Conservation (phyloP, 306 rosid genomes). For the Alnus rubra region DNA sequence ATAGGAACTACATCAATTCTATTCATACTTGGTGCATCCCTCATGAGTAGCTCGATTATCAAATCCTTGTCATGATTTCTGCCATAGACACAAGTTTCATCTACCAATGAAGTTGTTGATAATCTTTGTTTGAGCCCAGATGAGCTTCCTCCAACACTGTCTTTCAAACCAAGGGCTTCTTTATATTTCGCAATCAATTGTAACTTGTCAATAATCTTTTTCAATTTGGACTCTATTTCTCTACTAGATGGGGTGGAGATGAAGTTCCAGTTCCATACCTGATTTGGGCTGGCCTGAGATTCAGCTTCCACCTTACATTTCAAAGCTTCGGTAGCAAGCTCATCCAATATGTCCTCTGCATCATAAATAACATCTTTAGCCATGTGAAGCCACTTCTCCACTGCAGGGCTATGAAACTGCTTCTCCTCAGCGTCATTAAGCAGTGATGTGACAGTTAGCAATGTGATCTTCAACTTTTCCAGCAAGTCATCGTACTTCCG, state of each 20-base stretch:
- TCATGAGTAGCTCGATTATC: constrained; percentile 26
- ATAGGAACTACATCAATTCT: constrained; percentile 24
- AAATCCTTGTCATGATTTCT: constrained; percentile 36
- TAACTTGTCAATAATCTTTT: constrained; percentile 36
- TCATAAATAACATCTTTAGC: constrained; percentile 32
- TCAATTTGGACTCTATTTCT: constrained; percentile 34
- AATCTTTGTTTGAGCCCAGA: constrained; percentile 11
- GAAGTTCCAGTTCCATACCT: constrained; percentile 43
- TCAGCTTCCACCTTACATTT: constrained; percentile 23
- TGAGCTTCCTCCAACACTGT: constrained; percentile 28
- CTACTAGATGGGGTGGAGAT: constrained; percentile 37
- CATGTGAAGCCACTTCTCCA: constrained; percentile 38
- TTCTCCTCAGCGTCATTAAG: constrained; percentile 39
- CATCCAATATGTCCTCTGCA: constrained; percentile 39
- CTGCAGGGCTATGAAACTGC: constrained; percentile 30
- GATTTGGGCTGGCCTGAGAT: constrained; percentile 7
- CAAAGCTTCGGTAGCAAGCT: constrained; percentile 28
- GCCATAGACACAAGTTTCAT: constrained; percentile 43
- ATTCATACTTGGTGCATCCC: constrained; percentile 6
- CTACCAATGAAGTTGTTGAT: constrained; percentile 52
- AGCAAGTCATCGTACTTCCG: constrained; percentile 27
- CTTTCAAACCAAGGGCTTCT: constrained; percentile 44
- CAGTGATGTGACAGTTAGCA: constrained; percentile 30
- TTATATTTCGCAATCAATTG: constrained; percentile 42
- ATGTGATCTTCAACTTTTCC: constrained; percentile 29